Evolutionary conservation across 306 rosid genomes (phyloP), one percentile per base, ranked within the genome.

Genomic region (Quercus berberidifolia): DNA sequence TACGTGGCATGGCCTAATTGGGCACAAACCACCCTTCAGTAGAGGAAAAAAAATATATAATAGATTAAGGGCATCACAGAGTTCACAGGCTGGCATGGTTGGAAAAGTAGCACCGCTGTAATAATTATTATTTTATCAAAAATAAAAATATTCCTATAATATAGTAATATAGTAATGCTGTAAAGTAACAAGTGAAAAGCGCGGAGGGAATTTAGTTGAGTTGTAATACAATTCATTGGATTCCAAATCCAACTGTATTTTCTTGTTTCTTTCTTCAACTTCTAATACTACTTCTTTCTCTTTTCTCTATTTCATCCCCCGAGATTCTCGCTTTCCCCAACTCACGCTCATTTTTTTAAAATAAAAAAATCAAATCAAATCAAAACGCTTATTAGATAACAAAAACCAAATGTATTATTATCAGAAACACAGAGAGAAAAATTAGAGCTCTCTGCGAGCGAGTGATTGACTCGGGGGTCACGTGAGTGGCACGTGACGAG

Each of bases 171-270:
- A 35, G 9, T 1, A 35, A 6, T 6, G 41, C 41, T 35, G 41
- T 35, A 35, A 35, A 35, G 41, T 6, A 35, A 6, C 1, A n/a
- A 28, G 19, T 1, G 31, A 23, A 54, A 49, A 41, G 46, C 46
- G 38, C 20, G 1, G 4, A 58, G 67, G 64, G 28, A 80, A 65
- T 20, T 26, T 4, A 18, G 85, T 78, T 74, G 54, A 58, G 83
- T 79, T 81, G 83, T 57, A 70, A 78, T 83, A 76, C 86, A 85
- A 81, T 88, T 81, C 89, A 85, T 71, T 78, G 85, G 83, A 85
- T 90, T 85, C 91, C 79, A 77, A 82, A 77, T 78, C 90, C 92
- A 89, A 91, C 97, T 86, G 91, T 83, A 86, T 86, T 81, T 55
- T 76, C 65, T 77, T 55, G 79, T 77, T 65, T 73, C 38, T 79